phyloP scores from a whole-genome alignment of 257 asterid species.

The Fraxinus pennsylvanica region DNA sequence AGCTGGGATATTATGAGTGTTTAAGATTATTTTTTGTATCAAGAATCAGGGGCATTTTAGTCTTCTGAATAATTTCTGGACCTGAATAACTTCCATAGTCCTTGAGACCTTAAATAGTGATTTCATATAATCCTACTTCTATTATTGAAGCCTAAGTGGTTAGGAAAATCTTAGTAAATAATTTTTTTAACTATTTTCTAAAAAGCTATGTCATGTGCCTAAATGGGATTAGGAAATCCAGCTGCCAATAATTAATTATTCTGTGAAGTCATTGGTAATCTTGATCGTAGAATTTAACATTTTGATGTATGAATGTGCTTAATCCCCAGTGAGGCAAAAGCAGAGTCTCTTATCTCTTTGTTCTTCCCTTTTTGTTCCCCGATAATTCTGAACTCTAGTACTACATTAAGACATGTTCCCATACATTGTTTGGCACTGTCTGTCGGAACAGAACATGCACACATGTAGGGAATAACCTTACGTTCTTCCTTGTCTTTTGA shows the following conservation, averaged over 20 bases:
- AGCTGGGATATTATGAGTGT: neutral
- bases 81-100: neutral
- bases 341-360: neutral
- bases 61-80: neutral
- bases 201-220: neutral
- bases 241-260: neutral
- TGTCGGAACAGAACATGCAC: too few species aligned
- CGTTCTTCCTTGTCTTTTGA: neutral
- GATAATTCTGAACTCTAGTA: neutral
- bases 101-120: neutral
- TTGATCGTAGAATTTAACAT: too few species aligned
- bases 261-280: neutral
- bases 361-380: neutral
- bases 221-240: neutral
- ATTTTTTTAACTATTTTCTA: neutral
- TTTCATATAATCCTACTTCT: neutral
- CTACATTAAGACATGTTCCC: neutral
- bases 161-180: neutral
- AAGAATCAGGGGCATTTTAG: neutral
- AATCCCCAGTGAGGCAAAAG: neutral
- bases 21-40: neutral
- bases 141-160: neutral
- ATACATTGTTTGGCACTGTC: too few species aligned
- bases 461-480: too few species aligned
- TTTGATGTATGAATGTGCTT: neutral